phyloP scores from a whole-genome alignment of 345 rosid genomes.

The Brassica incana region DNA sequence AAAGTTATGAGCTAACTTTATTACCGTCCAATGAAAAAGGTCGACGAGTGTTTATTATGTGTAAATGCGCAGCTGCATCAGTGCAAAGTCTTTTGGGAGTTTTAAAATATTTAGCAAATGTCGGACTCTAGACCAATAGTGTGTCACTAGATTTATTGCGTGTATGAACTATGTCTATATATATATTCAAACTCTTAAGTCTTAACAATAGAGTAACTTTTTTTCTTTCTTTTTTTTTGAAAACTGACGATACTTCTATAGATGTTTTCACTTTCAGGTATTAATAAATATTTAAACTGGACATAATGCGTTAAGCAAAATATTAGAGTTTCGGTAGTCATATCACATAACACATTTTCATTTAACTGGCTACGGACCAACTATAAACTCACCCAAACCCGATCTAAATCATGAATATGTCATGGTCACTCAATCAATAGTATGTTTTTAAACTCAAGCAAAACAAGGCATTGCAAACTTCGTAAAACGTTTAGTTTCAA shows the following conservation, averaged over 20 bases:
- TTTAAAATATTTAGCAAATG: background rate
- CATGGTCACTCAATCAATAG: background rate
- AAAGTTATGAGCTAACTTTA: background rate
- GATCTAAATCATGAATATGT: background rate
- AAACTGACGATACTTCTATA: background rate
- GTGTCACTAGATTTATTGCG: background rate
- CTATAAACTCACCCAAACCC: background rate
- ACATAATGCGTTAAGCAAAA: background rate
- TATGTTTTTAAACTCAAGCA: background rate
- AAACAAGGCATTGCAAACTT: background rate
- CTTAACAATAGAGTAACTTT: too few relatives aligned
- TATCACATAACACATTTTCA: background rate
- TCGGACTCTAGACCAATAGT: background rate
- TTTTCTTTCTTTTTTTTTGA: too few relatives aligned
- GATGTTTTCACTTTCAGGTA: background rate
- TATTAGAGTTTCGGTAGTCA: background rate
- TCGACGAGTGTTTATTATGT: background rate
- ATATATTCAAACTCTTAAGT: background rate
- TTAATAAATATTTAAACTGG: background rate
- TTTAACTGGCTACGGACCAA: background rate
- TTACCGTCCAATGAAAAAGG: slow-evolving; percentile 1
- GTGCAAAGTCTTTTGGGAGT: background rate
- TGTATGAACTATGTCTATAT: background rate
- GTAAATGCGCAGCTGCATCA: slow-evolving; percentile 4
- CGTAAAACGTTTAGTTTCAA: background rate